These are phyloP conservation scores for Pleurozium schreberi DNA, from an alignment of 225 moss, liverwort and hornwort species.

Conservation along the genomic window DNA sequence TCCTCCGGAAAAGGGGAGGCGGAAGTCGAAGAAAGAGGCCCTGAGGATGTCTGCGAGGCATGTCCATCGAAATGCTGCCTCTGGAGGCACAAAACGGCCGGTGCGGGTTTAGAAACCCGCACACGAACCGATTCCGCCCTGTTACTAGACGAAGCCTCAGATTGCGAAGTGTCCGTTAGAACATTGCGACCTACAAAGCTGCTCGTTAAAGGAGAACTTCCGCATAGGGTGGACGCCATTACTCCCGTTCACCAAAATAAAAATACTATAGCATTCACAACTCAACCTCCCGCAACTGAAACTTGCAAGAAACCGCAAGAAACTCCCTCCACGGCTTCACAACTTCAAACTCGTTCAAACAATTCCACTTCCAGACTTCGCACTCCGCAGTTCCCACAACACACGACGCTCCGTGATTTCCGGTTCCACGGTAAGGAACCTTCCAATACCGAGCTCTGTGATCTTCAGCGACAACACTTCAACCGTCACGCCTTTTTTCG, in stretches of 20 bases:
- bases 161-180: constrained; percentile 22
- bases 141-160: constrained; percentile 31
- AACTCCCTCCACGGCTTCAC: neutral
- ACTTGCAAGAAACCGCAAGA: neutral
- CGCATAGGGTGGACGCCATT: constrained; percentile 25
- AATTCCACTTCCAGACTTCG: neutral
- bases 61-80: constrained; percentile 27
- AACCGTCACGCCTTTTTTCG: neutral
- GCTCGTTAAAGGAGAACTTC: constrained; percentile 7
- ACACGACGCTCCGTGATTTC: neutral
- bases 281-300: neutral
- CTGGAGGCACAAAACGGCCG: neutral
- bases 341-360: neutral
- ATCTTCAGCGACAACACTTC: neutral
- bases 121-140: constrained; percentile 18
- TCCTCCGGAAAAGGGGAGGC: constrained; percentile 26
- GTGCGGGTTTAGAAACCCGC: neutral
- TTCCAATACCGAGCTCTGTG: neutral
- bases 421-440: neutral
- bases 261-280: neutral
- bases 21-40: constrained; percentile 5
- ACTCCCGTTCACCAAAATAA: neutral
- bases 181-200: constrained; percentile 34
- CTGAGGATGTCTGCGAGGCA: neutral
- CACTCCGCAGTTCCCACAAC: neutral